phyloP scores from a whole-genome alignment of 768 basidiomycete species.

The Sistotremastrum suecicum region DNA sequence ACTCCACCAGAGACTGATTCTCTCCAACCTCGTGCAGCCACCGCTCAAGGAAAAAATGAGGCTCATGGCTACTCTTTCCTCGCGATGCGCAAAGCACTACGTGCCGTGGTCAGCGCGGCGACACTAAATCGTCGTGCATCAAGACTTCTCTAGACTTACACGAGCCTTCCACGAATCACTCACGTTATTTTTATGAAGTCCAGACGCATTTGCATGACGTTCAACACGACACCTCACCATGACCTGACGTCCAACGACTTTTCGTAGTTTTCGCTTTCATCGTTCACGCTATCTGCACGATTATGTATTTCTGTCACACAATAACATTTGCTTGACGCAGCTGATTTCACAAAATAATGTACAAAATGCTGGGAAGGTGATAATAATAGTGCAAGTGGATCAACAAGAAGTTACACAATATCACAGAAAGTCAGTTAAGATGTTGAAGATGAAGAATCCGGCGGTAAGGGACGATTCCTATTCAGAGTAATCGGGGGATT shows the following conservation, averaged over 20 bases:
- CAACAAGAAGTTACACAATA: neutral
- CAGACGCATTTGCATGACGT: no score
- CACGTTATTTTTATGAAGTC: no score
- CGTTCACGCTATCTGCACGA: conserved; percentile 18
- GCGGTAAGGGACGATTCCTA: conserved; percentile 5
- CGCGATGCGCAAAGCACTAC: no score
- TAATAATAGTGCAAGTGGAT: neutral
- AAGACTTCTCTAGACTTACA: no score
- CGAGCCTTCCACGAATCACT: no score
- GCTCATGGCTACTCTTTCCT: no score
- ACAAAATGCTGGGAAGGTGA: conserved; percentile 1
- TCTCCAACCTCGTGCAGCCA: no score
- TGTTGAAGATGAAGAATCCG: neutral
- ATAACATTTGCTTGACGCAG: neutral
- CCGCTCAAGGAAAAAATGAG: no score
- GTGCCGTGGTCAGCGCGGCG: no score
- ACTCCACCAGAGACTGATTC: no score
- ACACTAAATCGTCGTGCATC: no score
- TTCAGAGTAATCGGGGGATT: conserved; percentile 12
- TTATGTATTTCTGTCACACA: conserved; percentile 20
- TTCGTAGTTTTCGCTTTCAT: conserved; percentile 13
- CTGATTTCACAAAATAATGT: conserved; percentile 1
- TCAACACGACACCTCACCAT: neutral
- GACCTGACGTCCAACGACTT: neutral
- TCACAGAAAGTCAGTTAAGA: neutral